phyloP scores from a whole-genome alignment of 371 early-diverging fungal species.

The Syncephalastrum contaminatum region DNA sequence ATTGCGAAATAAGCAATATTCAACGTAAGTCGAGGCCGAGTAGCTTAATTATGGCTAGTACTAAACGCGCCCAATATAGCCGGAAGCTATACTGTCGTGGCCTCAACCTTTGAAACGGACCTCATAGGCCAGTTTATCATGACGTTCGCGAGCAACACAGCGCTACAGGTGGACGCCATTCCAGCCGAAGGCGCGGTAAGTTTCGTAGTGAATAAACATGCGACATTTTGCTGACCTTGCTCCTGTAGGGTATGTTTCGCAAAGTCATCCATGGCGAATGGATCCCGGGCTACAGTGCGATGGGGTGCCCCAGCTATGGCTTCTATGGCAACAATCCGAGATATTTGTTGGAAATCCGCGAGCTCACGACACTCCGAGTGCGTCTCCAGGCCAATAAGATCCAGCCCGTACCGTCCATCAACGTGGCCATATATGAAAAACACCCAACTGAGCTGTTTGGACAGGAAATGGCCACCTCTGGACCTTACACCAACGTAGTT shows the following conservation, averaged over 20 bases:
- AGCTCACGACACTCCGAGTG: slow-evolving; percentile 64
- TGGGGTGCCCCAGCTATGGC: slow-evolving; percentile 65
- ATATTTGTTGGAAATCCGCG: slow-evolving; percentile 60
- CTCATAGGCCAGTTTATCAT: slow-evolving; percentile 68
- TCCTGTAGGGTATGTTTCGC: slow-evolving; percentile 65
- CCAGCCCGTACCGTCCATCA: slow-evolving; percentile 66
- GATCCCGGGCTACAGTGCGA: slow-evolving; percentile 61
- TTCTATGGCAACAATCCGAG: slow-evolving; percentile 69
- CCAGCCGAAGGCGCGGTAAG: slow-evolving; percentile 82
- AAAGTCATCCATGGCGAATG: slow-evolving; percentile 68
- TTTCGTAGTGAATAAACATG: slow-evolving; percentile 9
- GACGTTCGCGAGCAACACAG: slow-evolving; percentile 53
- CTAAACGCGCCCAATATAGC: slow-evolving; percentile 33
- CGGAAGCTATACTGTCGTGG: slow-evolving; percentile 74
- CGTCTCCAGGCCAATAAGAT: slow-evolving; percentile 72
- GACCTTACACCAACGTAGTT: slow-evolving; percentile 70
- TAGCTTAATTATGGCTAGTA: slow-evolving; percentile 1
- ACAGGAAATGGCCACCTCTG: slow-evolving; percentile 66
- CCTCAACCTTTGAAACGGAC: slow-evolving; percentile 78
- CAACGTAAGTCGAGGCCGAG: slow-evolving; percentile 35
- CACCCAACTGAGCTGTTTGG: slow-evolving; percentile 60
- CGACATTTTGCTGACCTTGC: background rate
- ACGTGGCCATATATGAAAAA: slow-evolving; percentile 68
- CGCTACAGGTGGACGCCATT: slow-evolving; percentile 54
- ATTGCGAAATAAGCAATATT: slow-evolving; percentile 60